phyloP scores from a whole-genome alignment of 345 rosid species.

The Hibiscus tridactylites region DNA sequence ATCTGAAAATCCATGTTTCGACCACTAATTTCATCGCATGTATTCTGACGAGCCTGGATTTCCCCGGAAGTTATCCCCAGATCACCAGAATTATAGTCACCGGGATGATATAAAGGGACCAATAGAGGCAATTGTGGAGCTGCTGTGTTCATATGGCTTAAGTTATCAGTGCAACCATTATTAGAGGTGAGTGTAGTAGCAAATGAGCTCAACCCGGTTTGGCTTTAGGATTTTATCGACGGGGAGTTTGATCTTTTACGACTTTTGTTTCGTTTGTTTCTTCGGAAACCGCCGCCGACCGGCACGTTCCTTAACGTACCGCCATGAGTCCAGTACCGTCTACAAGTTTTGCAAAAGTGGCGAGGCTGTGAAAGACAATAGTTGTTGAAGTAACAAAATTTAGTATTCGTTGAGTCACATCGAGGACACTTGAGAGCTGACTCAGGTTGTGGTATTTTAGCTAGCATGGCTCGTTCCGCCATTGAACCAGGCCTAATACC shows the following conservation, averaged over 20 bases:
- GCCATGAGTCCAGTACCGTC: no score
- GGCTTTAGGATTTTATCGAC: slow-evolving; percentile 3
- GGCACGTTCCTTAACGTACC: no score
- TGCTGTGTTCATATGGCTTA: slow-evolving; percentile 20
- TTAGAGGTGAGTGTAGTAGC: slow-evolving; percentile 22
- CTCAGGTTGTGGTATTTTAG: slow-evolving; percentile 53
- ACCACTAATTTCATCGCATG: not conserved
- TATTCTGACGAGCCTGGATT: no score
- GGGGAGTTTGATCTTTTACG: slow-evolving; percentile 50
- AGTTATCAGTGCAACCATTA: slow-evolving; percentile 18
- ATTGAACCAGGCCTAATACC: slow-evolving; percentile 18
- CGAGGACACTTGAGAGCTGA: slow-evolving; percentile 34
- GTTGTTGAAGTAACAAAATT: no score
- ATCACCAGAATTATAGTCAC: slow-evolving; percentile 20
- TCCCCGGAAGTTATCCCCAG: slow-evolving; percentile 22
- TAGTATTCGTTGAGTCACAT: no score
- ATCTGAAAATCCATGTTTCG: no score
- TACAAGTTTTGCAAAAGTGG: no score
- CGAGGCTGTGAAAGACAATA: no score
- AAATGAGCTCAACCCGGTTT: slow-evolving; percentile 20
- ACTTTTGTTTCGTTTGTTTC: slow-evolving; percentile 47
- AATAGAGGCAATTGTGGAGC: slow-evolving; percentile 27
- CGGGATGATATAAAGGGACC: slow-evolving; percentile 33
- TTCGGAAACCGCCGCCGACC: not conserved
- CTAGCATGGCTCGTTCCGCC: slow-evolving; percentile 31